Evolutionary conservation across 1,284 basidiomycete genomes (phyloP), one percentile per base, ranked within the genome.

Genomic region (Calocybe gambosa): DNA sequence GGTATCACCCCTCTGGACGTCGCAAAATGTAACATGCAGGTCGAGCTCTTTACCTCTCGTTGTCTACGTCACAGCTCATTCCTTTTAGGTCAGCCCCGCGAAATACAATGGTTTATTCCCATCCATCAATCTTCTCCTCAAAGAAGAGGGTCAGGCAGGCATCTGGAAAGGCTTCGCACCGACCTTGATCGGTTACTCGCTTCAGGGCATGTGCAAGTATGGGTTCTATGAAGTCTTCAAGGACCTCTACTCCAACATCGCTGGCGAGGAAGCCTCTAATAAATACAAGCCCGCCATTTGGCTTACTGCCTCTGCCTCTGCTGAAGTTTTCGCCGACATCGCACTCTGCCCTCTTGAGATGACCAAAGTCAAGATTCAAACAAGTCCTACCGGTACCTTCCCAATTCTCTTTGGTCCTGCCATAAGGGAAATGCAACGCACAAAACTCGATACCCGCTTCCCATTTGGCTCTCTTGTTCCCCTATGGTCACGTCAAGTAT

Each of bases 11-110:
- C 91, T 52, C 82, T 95, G 59, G 92, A 95, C 75, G 91, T 94
- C 58, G 88, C 90, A 62, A 96, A 97, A 78, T 96, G 93, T 67
- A 91, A 94, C 75, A 96, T 97, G 85, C 93, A 97, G 85, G 91
- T 91, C 42, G 59, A n/a, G 84, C 31, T 42, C 45, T 33, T 42
- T 34, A 26, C 13, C 10, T 19, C 18, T 40, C 26, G 20, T 43
- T 33, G 19, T 16, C 29, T n/a, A 39, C 23, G 39, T 48, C 46
- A 39, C 38, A 38, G 49, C 45, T 52, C 43, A 21, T 26, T 31
- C 26, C 39, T 39, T 9, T 23, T 47, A 91, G 82, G 88, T 93
- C 50, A 81, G 86, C 72, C 83, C 88, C 12, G 58, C 63, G 31
- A 87, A 89, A 64, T 89, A 82, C 70, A 78, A 79, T 59, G 86